Evolutionary conservation across 1,284 basidiomycete genomes (phyloP).

Genomic region (Rhodotorula glutinis): DNA sequence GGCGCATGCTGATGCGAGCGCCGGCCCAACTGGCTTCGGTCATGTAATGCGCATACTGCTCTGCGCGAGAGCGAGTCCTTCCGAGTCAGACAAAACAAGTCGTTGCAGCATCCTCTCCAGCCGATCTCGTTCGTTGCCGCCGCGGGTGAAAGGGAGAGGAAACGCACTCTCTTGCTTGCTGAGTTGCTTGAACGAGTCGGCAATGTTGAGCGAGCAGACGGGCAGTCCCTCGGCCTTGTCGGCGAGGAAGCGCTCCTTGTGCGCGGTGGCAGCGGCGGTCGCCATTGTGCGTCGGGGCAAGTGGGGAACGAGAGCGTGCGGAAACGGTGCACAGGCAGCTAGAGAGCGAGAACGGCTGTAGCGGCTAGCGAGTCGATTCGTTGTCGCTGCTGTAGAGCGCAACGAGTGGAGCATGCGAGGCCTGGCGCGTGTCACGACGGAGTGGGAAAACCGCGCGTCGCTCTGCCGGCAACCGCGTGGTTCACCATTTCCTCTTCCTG

Average conservation of each 20-base stretch:
- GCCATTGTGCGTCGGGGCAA: neutral
- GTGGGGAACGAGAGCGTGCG: neutral
- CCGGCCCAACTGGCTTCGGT: slow-evolving; percentile 61
- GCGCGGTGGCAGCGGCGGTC: neutral
- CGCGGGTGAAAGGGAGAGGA: too few species aligned
- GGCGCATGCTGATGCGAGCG: slow-evolving; percentile 72
- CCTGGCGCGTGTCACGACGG: too few species aligned
- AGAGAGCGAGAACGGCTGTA: neutral
- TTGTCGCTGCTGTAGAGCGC: too few species aligned
- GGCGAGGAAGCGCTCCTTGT: slow-evolving; percentile 28
- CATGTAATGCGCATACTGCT: slow-evolving; percentile 34
- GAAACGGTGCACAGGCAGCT: neutral
- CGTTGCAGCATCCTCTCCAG: too few species aligned
- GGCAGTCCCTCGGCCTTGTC: slow-evolving; percentile 26
- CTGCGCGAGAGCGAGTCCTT: slow-evolving; percentile 3
- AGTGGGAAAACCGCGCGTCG: too few species aligned
- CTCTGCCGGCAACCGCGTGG: too few species aligned
- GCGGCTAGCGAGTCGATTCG: too few species aligned
- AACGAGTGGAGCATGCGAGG: too few species aligned
- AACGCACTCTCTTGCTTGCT: slow-evolving; percentile 35
- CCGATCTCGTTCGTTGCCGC: too few species aligned
- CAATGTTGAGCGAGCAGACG: slow-evolving; percentile 35
- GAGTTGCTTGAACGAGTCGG: slow-evolving; percentile 25
- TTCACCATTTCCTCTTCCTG: too few species aligned
- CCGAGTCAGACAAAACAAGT: too few species aligned